Conservation (phyloP, 306 rosid genomes). For the Styphnolobium japonicum region DNA sequence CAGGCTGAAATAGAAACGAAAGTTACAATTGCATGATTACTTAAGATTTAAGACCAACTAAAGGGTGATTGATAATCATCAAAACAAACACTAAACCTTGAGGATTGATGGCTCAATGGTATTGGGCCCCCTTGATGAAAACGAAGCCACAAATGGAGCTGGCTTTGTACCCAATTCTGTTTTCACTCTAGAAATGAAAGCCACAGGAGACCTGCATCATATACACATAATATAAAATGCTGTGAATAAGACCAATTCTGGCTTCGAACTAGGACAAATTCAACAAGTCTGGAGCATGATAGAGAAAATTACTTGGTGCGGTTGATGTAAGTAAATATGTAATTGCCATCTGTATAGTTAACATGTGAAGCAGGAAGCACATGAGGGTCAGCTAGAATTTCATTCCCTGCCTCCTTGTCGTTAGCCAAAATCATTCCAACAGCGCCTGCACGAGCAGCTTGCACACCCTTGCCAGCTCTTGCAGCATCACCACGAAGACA, state of each 20-base stretch:
- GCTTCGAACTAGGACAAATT: too few relatives aligned
- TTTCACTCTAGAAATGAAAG: conserved; percentile 28
- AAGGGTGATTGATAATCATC: background rate
- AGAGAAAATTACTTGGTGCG: conserved; percentile 31
- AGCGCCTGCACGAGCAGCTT: conserved; percentile 47
- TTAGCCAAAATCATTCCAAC: conserved; percentile 69
- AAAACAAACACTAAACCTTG: conserved; percentile 37
- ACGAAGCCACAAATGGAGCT: conserved; percentile 53
- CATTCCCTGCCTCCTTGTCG: background rate
- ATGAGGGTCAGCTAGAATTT: conserved; percentile 40
- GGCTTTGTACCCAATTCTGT: conserved; percentile 35
- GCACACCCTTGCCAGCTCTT: conserved; percentile 36
- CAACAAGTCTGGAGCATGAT: background rate
- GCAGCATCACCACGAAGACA: conserved; percentile 37
- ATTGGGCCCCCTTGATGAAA: conserved; percentile 63
- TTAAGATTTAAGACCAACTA: background rate
- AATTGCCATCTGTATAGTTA: conserved; percentile 32
- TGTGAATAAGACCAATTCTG: too few relatives aligned
- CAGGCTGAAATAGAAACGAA: conserved; percentile 32
- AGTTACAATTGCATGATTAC: background rate
- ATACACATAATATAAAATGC: background rate
- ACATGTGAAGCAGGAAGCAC: conserved; percentile 52
- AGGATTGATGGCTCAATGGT: conserved; percentile 29
- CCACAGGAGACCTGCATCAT: conserved; percentile 36
- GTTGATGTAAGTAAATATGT: conserved; percentile 37